Evolutionary conservation across 805 yeast genomes (phyloP).

Genomic region (Saturnispora sanitii): DNA sequence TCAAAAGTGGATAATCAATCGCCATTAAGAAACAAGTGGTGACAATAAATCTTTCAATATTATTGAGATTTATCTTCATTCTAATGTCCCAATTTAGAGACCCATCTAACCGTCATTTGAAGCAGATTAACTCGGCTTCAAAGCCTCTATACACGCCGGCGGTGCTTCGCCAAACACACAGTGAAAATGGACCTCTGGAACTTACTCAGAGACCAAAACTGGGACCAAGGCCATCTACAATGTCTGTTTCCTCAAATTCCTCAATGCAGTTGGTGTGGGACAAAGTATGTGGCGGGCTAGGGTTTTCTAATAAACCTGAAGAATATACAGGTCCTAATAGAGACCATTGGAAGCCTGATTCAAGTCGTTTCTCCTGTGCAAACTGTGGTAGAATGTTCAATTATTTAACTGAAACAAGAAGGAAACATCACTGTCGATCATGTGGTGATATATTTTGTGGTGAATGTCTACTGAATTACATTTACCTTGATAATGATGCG

Average conservation of each 20-base stretch:
- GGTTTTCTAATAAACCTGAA: neutral
- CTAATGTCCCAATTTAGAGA: slow-evolving; percentile 18
- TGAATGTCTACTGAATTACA: slow-evolving; percentile 27
- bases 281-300: neutral
- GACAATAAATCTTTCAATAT: slow-evolving; percentile 1
- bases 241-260: slow-evolving; percentile 3
- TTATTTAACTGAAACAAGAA: slow-evolving; percentile 55
- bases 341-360: slow-evolving; percentile 70
- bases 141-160: slow-evolving; percentile 89
- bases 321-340: slow-evolving; percentile 37
- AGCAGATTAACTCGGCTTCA: slow-evolving; percentile 72
- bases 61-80: neutral
- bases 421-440: slow-evolving; percentile 33
- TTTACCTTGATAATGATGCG: slow-evolving; percentile 28
- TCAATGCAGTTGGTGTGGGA: slow-evolving; percentile 6
- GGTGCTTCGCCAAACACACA: slow-evolving; percentile 44
- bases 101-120: slow-evolving; percentile 32
- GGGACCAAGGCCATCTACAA: neutral
- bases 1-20: slow-evolving; percentile 44
- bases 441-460: slow-evolving; percentile 35
- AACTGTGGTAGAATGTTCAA: slow-evolving; percentile 63
- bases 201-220: slow-evolving; percentile 10
- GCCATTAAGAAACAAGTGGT: slow-evolving; percentile 38
- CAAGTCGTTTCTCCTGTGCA: slow-evolving; percentile 50
- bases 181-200: slow-evolving; percentile 8